Percentiles rank a stretch among this genome's conserved stretches.
Conservation (phyloP, 1,139 yeast species). For the Neolecta irregularis region DNA sequence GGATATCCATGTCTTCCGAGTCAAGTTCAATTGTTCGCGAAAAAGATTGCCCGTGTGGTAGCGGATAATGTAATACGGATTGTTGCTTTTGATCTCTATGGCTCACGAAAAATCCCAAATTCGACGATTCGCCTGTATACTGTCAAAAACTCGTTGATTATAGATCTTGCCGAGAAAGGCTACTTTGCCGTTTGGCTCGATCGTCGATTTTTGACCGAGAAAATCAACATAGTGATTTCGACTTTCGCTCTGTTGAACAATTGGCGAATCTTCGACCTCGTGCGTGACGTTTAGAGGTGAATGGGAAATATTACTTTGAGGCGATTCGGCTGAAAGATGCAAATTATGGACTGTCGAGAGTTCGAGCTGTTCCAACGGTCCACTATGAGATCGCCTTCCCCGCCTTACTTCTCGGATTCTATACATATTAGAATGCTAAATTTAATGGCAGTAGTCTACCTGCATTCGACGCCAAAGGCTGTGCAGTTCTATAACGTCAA, state of each 20-base stretch:
- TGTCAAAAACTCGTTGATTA: neutral
- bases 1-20: constrained; percentile 51
- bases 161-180: constrained; percentile 5
- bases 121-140: constrained; percentile 22
- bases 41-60: constrained; percentile 23
- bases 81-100: constrained; percentile 20
- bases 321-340: neutral
- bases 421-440: constrained; percentile 1
- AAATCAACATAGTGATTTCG: neutral
- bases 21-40: constrained; percentile 26
- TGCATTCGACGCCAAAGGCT: constrained; percentile 10
- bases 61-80: constrained; percentile 24
- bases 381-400: neutral
- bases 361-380: neutral
- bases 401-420: neutral
- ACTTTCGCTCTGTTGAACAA: neutral
- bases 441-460: constrained; percentile 6
- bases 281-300: neutral
- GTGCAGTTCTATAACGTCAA: constrained; percentile 5
- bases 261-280: neutral
- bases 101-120: constrained; percentile 23
- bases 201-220: constrained; percentile 5
- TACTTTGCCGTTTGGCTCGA: constrained; percentile 6
- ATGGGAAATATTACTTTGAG: constrained; percentile 5
- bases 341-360: neutral